Conservation (phyloP, 2,329 filamentous ascomycete genomes). For the Peltaster fructicola region DNA sequence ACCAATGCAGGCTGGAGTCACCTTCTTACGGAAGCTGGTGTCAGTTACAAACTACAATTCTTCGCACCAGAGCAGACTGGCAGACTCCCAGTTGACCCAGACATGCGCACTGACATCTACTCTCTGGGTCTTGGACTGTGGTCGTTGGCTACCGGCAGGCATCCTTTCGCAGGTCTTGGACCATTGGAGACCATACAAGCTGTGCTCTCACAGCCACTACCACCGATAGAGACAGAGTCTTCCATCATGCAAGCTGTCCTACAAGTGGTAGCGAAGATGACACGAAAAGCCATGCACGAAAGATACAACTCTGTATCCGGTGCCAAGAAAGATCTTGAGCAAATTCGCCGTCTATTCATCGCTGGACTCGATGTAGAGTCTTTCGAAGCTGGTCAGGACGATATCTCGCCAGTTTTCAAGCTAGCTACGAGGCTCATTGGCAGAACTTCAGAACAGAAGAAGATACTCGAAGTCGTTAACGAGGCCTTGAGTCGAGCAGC, state of each 20-base stretch:
- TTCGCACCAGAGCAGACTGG: constrained; percentile 92
- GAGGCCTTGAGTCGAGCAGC: no score
- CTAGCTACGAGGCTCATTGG: constrained; percentile 69
- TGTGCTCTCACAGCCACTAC: constrained; percentile 62
- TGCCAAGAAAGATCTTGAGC: constrained; percentile 59
- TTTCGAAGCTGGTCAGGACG: constrained; percentile 60
- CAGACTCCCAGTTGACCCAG: constrained; percentile 76
- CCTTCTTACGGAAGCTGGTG: constrained; percentile 65
- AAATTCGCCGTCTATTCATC: constrained; percentile 54
- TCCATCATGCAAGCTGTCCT: constrained; percentile 69
- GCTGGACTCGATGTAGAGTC: constrained; percentile 60
- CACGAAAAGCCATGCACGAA: constrained; percentile 69
- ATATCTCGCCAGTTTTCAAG: constrained; percentile 83
- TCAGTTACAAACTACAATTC: constrained; percentile 75
- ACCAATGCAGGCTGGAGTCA: constrained; percentile 69
- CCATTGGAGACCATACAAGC: constrained; percentile 84
- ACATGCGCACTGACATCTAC: constrained; percentile 84
- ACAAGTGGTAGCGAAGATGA: no score
- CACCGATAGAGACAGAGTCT: constrained; percentile 60
- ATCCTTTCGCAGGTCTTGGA: constrained; percentile 61
- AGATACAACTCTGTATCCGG: constrained; percentile 81
- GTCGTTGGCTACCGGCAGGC: constrained; percentile 61
- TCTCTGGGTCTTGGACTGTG: constrained; percentile 78
- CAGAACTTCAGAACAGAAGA: constrained; percentile 50
- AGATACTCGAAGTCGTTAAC: constrained; percentile 59